Conservation (phyloP, 164 flowering plant species). For the Tetracentron sinense region DNA sequence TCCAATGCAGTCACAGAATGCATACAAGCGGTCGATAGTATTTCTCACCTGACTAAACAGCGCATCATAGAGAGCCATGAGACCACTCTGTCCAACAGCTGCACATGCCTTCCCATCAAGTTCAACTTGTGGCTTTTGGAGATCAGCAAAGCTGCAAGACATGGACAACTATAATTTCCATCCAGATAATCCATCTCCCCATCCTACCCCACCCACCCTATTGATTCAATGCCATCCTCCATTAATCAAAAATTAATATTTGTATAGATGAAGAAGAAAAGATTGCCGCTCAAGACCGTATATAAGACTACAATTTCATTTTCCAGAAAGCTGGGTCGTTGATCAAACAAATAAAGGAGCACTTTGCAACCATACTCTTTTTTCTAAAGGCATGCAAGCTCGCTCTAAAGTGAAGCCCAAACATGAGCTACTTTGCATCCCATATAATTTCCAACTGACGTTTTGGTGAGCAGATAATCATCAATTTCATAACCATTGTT, state of each 20-base stretch:
- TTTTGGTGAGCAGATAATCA: no score
- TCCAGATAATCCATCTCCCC: neutral
- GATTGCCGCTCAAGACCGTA: neutral
- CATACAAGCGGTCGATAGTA: neutral
- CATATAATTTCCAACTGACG: no score
- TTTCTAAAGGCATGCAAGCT: neutral
- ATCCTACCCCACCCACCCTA: no score
- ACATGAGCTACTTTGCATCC: neutral
- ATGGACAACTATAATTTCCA: neutral
- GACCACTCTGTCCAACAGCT: conserved; percentile 93
- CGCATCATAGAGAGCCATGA: conserved; percentile 92
- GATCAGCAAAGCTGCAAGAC: conserved; percentile 81
- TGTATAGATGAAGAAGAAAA: no score
- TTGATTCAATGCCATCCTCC: no score
- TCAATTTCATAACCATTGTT: no score
- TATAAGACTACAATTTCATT: neutral
- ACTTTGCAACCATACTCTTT: neutral
- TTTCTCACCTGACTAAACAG: conserved; percentile 79
- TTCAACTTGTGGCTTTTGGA: conserved; percentile 89
- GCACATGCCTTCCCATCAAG: conserved; percentile 99
- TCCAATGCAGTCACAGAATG: neutral
- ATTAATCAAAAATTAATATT: no score
- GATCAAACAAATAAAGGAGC: neutral
- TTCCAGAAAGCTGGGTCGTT: neutral
- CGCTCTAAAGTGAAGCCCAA: neutral